These are phyloP conservation scores for Tulasnella calospora DNA, from an alignment of 768 basidiomycete species.

Conservation along the genomic window DNA sequence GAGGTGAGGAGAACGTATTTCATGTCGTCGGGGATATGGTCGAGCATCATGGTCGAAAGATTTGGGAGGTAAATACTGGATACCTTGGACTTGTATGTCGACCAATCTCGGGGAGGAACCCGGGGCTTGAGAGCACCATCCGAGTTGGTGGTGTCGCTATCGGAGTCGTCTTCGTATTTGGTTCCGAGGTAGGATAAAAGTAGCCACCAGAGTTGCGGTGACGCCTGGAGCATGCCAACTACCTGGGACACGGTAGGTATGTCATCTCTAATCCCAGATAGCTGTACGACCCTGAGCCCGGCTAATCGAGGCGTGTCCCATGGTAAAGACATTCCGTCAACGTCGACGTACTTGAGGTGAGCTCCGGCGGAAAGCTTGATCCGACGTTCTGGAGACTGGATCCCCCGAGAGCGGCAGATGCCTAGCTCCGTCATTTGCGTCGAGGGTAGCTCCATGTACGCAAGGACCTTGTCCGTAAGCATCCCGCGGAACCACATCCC, in stretches of 20 bases:
- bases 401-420: background rate
- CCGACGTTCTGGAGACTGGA: background rate
- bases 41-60: conserved; percentile 1
- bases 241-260: background rate
- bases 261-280: background rate
- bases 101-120: background rate
- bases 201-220: background rate
- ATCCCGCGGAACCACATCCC: background rate
- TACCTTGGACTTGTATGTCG: background rate
- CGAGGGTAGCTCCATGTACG: background rate
- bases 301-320: background rate
- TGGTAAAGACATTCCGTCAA: background rate
- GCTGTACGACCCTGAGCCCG: background rate
- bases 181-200: background rate
- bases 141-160: background rate
- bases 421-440: background rate
- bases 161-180: background rate
- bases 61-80: background rate
- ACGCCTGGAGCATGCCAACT: background rate
- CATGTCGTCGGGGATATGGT: background rate
- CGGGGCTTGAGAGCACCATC: background rate
- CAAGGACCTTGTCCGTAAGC: background rate
- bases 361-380: background rate
- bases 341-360: background rate
- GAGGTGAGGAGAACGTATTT: background rate